These are phyloP conservation scores for Sporisorium exsertum DNA, from an alignment of 1,284 basidiomycete species.

Conservation along the genomic window DNA sequence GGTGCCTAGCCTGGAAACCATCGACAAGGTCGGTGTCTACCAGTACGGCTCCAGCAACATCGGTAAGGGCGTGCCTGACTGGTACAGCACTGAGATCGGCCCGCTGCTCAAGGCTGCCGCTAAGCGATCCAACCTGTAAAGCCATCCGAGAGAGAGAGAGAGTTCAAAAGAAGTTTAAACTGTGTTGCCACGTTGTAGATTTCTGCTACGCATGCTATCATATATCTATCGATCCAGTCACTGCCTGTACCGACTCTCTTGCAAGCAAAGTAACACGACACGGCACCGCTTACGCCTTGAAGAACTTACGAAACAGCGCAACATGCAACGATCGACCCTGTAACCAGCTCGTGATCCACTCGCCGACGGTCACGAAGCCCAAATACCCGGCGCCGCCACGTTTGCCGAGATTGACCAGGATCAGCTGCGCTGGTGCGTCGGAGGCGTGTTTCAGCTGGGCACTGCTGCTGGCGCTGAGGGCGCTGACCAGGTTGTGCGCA, in stretches of 20 bases:
- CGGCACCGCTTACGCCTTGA: constrained; percentile 17
- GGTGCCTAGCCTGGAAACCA: constrained; percentile 19
- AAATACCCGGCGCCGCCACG: constrained; percentile 39
- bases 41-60: constrained; percentile 46
- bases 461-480: constrained; percentile 26
- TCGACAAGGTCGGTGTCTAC: constrained; percentile 53
- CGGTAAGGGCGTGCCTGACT: constrained; percentile 60
- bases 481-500: constrained; percentile 48
- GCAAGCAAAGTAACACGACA: no score
- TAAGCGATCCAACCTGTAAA: constrained; percentile 35
- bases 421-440: constrained; percentile 14
- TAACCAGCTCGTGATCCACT: constrained; percentile 31
- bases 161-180: no score
- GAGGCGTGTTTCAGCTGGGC: constrained; percentile 16
- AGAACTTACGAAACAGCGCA: constrained; percentile 22
- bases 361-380: constrained; percentile 26
- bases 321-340: constrained; percentile 51
- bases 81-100: constrained; percentile 53
- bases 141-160: no score
- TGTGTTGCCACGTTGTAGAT: no score
- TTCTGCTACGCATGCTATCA: no score
- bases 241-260: no score
- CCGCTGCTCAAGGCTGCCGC: constrained; percentile 54
- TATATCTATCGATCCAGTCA: no score
- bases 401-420: constrained; percentile 46